These are phyloP conservation scores for Chlorella sp. DNA, from an alignment of 139 green algal genomes.

Conservation along the genomic window DNA sequence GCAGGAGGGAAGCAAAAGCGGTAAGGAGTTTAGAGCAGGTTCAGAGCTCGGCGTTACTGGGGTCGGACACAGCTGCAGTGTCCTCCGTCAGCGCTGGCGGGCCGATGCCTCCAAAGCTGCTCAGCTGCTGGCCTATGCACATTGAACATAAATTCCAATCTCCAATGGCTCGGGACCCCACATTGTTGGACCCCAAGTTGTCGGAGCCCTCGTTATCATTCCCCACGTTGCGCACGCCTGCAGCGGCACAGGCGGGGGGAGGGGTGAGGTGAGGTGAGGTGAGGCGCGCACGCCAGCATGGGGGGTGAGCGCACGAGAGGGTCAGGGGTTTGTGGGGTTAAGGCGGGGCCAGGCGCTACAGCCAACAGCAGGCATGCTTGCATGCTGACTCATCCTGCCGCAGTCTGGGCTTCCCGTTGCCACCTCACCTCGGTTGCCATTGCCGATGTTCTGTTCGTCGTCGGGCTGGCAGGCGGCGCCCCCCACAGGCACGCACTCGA, in stretches of 20 bases:
- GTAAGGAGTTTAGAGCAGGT: no score
- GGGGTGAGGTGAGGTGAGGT: background rate
- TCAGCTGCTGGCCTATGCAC: background rate
- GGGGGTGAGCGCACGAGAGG: background rate
- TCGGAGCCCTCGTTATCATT: constrained; percentile 5
- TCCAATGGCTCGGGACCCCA: background rate
- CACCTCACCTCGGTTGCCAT: background rate
- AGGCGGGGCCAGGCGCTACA: background rate
- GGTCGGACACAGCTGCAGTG: background rate
- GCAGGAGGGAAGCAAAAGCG: no score
- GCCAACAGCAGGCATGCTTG: background rate
- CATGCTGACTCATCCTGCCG: no score
- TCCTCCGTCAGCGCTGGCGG: background rate
- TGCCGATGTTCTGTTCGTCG: background rate
- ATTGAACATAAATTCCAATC: background rate
- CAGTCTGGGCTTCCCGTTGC: no score
- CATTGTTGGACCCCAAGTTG: constrained; percentile 5
- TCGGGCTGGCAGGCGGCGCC: background rate
- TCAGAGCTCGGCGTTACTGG: background rate
- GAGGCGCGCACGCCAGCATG: background rate
- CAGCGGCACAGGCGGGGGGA: background rate
- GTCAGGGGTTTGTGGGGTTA: no score
- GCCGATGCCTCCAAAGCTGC: background rate
- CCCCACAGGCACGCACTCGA: constrained; percentile 1
- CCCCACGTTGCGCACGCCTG: constrained; percentile 12